A percentile compares a stretch with the other conserved stretches of the same genome.
Evolutionary conservation across 2,329 filamentous ascomycete species (phyloP).

Genomic region (Epichloe bromicola): DNA sequence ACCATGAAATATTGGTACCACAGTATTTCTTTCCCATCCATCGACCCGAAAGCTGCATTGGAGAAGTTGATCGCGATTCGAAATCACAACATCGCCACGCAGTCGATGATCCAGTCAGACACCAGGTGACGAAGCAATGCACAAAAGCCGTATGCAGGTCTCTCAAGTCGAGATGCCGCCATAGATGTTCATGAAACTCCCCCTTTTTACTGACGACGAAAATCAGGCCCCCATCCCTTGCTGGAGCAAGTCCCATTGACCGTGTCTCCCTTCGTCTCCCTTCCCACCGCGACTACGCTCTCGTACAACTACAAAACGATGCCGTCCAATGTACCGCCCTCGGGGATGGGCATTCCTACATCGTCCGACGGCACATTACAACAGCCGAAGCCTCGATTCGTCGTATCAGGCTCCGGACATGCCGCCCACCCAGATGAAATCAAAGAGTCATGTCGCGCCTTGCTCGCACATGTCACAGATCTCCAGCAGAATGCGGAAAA

Average conservation of each 20-base stretch:
- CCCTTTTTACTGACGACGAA: constrained; percentile 7
- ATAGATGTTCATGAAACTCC: background rate
- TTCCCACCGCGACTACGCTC: constrained; percentile 79
- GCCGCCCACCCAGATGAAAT: constrained; percentile 82
- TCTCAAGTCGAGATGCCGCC: background rate
- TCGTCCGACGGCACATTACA: constrained; percentile 21
- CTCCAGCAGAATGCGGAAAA: constrained; percentile 54
- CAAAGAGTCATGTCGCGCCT: constrained; percentile 62
- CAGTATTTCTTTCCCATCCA: too few species aligned
- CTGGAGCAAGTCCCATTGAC: constrained; percentile 87
- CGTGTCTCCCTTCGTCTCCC: constrained; percentile 84
- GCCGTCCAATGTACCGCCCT: constrained; percentile 64
- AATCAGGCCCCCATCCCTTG: constrained; percentile 65
- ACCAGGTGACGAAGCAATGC: constrained; percentile 12
- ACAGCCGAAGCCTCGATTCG: constrained; percentile 51
- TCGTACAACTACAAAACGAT: constrained; percentile 92
- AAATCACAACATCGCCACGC: background rate
- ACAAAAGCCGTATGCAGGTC: constrained; percentile 22
- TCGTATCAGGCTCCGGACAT: constrained; percentile 65
- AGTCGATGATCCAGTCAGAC: background rate
- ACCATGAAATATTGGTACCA: too few species aligned
- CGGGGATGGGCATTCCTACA: constrained; percentile 22
- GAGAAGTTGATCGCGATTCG: too few species aligned
- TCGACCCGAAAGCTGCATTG: too few species aligned
- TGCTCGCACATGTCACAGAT: constrained; percentile 62